Evolutionary conservation across 495 filamentous ascomycete species (phyloP), one percentile per base, ranked within the genome.

Genomic region (Annulohypoxylon moriforme): DNA sequence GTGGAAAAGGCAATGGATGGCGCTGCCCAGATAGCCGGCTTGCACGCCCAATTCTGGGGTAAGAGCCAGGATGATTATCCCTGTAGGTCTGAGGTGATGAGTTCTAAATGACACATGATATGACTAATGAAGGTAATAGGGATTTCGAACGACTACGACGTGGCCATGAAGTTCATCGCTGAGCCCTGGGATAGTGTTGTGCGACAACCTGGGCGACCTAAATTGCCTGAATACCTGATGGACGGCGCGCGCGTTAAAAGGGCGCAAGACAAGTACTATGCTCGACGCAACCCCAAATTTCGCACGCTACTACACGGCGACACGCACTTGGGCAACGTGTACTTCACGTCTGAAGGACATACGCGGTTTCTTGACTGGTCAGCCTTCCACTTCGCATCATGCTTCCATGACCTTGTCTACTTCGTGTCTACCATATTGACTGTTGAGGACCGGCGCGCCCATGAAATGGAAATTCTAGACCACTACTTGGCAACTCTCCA

Each of bases 321-420:
- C 49, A 79, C 77, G 4, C 78, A 78, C 38, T 33, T 81, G 20
- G 75, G 74, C 31, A 66, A 68, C 47, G 63, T 61, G 6, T 72
- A 72, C 44, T 72, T 72, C 36, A 76, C 72, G 1, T 47, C 72
- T 8, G 53, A 64, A 1, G 77, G 73, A 1, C 61, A 58, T 60
- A 75, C 77, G 25, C 71, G 79, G 27, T 79, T 81, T 68, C 63
- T 81, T n/a, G 79, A 81, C 61, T 81, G 77, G 77, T 75, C 78
- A 38, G 74, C 75, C 38, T 68, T 72, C 38, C 77, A 79, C 66
- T 69, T 73, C 46, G 76, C 71, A 1, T 78, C 77, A 1, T 77
- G 75, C 27, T 76, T 81, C 49, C 77, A 81, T 64, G 79, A 81
- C 38, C 65, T 81, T 1, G 75, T 74, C 1, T 81, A 79, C 64